phyloP scores from a whole-genome alignment of 2,329 filamentous ascomycete genomes.

The Phialemonium atrogriseum region DNA sequence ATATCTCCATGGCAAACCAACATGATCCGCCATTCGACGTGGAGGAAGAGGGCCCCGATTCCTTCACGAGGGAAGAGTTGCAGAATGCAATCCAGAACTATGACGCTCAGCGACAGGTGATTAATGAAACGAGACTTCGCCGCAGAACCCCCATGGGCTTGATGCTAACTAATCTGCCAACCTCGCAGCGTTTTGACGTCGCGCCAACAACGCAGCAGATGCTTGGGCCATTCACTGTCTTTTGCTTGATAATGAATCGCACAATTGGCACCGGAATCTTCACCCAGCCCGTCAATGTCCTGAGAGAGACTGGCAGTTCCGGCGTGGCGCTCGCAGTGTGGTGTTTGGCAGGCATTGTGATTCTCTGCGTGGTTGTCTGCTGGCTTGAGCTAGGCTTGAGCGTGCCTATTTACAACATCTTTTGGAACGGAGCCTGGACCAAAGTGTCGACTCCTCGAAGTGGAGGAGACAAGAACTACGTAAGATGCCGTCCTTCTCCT shows the following conservation, averaged over 20 bases:
- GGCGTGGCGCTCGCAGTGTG: slow-evolving; percentile 18
- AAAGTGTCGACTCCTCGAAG: slow-evolving; percentile 21
- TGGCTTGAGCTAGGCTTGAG: slow-evolving; percentile 26
- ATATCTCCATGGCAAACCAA: too few species aligned
- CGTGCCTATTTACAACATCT: slow-evolving; percentile 19
- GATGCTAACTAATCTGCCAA: too few species aligned
- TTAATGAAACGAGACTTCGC: too few species aligned
- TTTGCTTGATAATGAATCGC: slow-evolving; percentile 8
- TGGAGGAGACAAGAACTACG: slow-evolving; percentile 33
- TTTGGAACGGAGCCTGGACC: slow-evolving; percentile 13
- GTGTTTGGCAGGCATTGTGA: slow-evolving; percentile 16
- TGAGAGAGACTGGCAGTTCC: slow-evolving; percentile 6
- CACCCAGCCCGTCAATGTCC: slow-evolving; percentile 9
- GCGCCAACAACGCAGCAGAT: slow-evolving; percentile 9
- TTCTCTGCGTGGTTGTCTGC: slow-evolving; percentile 12
- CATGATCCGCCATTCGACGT: too few species aligned
- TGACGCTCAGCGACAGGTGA: background rate
- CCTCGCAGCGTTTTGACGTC: slow-evolving; percentile 1
- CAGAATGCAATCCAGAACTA: background rate
- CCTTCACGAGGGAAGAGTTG: too few species aligned
- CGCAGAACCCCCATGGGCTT: too few species aligned
- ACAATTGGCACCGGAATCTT: slow-evolving; percentile 12
- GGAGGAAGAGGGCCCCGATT: too few species aligned
- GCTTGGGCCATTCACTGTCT: slow-evolving; percentile 6
- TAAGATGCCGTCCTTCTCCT: slow-evolving; percentile 7